Base-by-base conservation (phyloP, 768 basidiomycete species). In the Russula abietina region DNA sequence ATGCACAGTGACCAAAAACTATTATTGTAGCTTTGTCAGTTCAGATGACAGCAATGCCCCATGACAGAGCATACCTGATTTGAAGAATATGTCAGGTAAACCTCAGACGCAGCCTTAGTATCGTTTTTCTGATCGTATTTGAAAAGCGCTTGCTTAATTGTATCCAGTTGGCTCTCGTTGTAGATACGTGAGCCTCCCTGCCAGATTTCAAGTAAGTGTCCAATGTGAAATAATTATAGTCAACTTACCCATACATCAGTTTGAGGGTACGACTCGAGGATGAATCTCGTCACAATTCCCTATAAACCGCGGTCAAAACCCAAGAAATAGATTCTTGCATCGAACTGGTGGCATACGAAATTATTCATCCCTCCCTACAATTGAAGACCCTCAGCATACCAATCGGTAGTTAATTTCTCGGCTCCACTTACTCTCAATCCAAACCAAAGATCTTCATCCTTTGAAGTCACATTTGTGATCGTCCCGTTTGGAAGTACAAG, bases 401-500 rank as follows among this genome's bases (percentile, higher is more conserved):
- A 28, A 28, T 9, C 3, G 9, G 3, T 9, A 17, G 7, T 10
- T 8, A 49, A 14, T 1, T 49, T 28, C 4, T 17, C n/a, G n/a
- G n/a, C n/a, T n/a, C 16, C 3, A 60, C 60, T 19, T 43, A 61
- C 60, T 33, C 45, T 55, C 32, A 61, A 26, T 24, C 45, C 60
- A 24, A 61, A 61, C 60, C 60, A 61, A 19, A 61, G 60, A n/a
- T 61, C 60, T 9, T 46, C 17, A 24, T 61, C 36, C 1, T 48
- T 30, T 16, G 54, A 28, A 16, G 53, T 61, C 7, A 55, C 45
- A 2, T 17, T 16, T 28, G n/a, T 48, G 32, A 60, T 54, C 4
- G 56, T 56, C 3, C 75, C 75, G 49, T 68, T 67, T 10, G 73
- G 73, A 10, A 71, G 57, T 10, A 74, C 71, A 28, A 74, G 57